Conservation (phyloP, 1,284 basidiomycete species). For the Chalciporus sp. region DNA sequence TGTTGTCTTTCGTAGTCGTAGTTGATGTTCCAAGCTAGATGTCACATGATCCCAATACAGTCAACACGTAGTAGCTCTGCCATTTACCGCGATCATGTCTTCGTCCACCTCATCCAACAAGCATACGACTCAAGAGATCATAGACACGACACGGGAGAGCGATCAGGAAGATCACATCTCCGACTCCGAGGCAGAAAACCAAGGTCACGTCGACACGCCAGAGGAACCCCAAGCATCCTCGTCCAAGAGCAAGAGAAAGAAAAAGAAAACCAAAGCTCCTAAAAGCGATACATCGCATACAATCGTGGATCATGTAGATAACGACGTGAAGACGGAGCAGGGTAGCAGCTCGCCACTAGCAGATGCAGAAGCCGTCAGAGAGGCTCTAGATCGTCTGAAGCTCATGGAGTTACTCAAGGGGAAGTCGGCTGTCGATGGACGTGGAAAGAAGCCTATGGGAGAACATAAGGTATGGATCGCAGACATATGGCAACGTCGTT, state of each 20-base stretch:
- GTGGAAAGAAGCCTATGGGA: constrained; percentile 76
- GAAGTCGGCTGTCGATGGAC: constrained; percentile 67
- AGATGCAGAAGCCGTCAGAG: constrained; percentile 59
- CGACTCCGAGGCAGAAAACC: constrained; percentile 40
- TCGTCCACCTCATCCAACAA: constrained; percentile 38
- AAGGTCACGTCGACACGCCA: constrained; percentile 26
- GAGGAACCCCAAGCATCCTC: constrained; percentile 40
- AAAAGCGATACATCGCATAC: constrained; percentile 59
- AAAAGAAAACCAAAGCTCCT: constrained; percentile 70
- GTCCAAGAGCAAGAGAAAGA: constrained; percentile 70
- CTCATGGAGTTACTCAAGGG: constrained; percentile 75
- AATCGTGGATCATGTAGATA: constrained; percentile 59
- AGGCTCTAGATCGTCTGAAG: constrained; percentile 68
- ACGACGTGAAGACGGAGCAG: constrained; percentile 60
- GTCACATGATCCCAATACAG: too few species aligned
- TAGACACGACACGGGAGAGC: constrained; percentile 40
- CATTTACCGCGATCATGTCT: constrained; percentile 3
- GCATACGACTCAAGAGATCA: constrained; percentile 44
- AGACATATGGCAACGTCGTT: constrained; percentile 4
- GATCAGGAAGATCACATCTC: constrained; percentile 35
- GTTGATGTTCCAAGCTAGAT: too few species aligned
- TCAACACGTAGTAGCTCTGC: background rate
- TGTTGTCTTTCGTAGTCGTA: too few species aligned
- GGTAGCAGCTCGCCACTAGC: constrained; percentile 50
- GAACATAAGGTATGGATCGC: constrained; percentile 76